phyloP scores from a whole-genome alignment of 768 basidiomycete species.

The Tricholoma hemisulphureum region DNA sequence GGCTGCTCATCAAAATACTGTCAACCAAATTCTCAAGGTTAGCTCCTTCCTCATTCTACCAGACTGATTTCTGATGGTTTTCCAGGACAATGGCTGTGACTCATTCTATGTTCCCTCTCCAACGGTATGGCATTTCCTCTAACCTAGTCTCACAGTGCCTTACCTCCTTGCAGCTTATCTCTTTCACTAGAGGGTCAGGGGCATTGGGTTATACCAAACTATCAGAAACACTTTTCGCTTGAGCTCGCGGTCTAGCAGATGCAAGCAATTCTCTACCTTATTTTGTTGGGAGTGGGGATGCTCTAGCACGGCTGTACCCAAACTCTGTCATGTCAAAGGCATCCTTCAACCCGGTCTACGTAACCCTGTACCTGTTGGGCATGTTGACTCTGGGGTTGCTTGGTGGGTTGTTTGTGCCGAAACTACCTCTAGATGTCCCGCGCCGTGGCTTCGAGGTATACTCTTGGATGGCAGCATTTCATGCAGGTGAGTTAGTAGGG shows the following conservation, averaged over 20 bases:
- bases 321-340: conserved; percentile 30
- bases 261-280: conserved; percentile 42
- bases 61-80: background rate
- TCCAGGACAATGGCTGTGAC: conserved; percentile 39
- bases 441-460: conserved; percentile 30
- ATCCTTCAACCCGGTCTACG: conserved; percentile 19
- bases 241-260: conserved; percentile 36
- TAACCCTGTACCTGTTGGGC: conserved; percentile 22
- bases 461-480: conserved; percentile 32
- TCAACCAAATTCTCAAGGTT: conserved; percentile 40
- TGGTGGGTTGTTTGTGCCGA: conserved; percentile 29
- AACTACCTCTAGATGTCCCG: conserved; percentile 27
- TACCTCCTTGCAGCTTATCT: conserved; percentile 27
- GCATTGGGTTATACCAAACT: conserved; percentile 39
- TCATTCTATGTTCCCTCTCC: conserved; percentile 40
- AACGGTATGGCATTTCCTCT: conserved; percentile 28
- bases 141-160: background rate
- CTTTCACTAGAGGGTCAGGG: conserved; percentile 37
- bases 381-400: conserved; percentile 31
- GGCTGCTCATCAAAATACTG: conserved; percentile 35
- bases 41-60: background rate
- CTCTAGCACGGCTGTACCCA: conserved; percentile 34
- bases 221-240: conserved; percentile 29
- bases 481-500: conserved; percentile 27
- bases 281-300: conserved; percentile 36